These are phyloP conservation scores for Collybia sp. DNA, from an alignment of 768 basidiomycete species.

Conservation along the genomic window DNA sequence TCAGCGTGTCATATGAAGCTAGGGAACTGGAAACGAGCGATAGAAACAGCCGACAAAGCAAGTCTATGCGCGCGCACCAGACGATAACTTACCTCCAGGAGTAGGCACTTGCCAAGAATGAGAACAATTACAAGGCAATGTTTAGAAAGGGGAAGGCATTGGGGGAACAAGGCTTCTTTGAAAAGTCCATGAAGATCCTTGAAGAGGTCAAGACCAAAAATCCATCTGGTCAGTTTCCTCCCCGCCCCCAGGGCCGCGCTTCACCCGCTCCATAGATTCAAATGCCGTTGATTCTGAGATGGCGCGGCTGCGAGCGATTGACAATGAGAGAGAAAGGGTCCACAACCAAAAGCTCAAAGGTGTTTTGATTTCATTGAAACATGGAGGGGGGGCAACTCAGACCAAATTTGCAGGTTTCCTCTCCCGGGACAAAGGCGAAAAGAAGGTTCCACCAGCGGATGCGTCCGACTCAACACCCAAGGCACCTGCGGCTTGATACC, in stretches of 20 bases:
- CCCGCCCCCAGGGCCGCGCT: background rate
- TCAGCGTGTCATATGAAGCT: constrained; percentile 80
- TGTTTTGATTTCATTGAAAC: constrained; percentile 15
- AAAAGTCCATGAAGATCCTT: constrained; percentile 64
- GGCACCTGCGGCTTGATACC: background rate
- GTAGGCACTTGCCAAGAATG: constrained; percentile 73
- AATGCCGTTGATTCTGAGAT: constrained; percentile 62
- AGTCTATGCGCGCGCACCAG: constrained; percentile 1
- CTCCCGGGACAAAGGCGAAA: constrained; percentile 28
- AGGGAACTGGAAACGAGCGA: constrained; percentile 72
- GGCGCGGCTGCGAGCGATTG: constrained; percentile 49
- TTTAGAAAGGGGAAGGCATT: constrained; percentile 80
- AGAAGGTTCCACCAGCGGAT: constrained; percentile 8
- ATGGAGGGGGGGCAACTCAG: too few species aligned
- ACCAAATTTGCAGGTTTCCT: constrained; percentile 40
- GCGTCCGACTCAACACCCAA: constrained; percentile 1
- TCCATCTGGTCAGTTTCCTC: constrained; percentile 42
- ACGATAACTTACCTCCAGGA: background rate
- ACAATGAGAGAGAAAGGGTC: constrained; percentile 61
- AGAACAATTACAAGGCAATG: constrained; percentile 71
- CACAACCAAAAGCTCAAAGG: constrained; percentile 76
- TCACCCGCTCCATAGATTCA: constrained; percentile 37
- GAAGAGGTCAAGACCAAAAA: constrained; percentile 62
- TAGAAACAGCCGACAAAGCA: constrained; percentile 81
- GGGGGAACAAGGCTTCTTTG: constrained; percentile 71